A percentile compares a stretch with the other conserved stretches of the same genome.
phyloP scores from a whole-genome alignment of 257 asterid species.

The Linaria vulgaris region DNA sequence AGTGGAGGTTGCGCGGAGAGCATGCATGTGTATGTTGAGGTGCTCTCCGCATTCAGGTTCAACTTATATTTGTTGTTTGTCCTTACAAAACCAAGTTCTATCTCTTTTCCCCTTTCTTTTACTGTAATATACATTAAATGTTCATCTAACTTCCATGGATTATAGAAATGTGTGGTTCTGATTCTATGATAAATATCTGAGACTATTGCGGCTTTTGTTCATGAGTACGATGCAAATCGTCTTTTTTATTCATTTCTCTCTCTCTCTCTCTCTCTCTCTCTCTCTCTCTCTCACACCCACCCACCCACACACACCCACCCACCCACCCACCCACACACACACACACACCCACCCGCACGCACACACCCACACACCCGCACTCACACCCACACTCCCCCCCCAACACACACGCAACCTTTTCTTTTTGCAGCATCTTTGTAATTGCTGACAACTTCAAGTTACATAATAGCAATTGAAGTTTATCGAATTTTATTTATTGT shows the following conservation, averaged over 20 bases:
- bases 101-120: neutral
- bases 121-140: neutral
- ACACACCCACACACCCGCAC: no score
- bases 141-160: neutral
- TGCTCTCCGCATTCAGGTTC: conserved; percentile 3
- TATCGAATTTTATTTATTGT: conserved; percentile 19
- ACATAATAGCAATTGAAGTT: conserved; percentile 20
- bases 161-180: neutral
- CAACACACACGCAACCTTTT: no score
- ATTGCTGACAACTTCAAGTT: conserved; percentile 7
- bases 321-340: no score
- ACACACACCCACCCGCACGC: no score
- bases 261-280: no score
- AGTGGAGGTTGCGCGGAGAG: neutral
- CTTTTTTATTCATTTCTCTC: neutral
- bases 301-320: no score
- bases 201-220: no score
- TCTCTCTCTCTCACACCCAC: no score
- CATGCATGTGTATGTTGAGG: conserved; percentile 7
- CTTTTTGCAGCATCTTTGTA: conserved; percentile 10
- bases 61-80: conserved; percentile 7
- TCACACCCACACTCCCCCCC: no score
- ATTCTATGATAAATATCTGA: neutral
- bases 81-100: neutral
- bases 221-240: no score